Evolutionary conservation across 345 rosid genomes (phyloP).

Genomic region (Capsella bursapastoris): DNA sequence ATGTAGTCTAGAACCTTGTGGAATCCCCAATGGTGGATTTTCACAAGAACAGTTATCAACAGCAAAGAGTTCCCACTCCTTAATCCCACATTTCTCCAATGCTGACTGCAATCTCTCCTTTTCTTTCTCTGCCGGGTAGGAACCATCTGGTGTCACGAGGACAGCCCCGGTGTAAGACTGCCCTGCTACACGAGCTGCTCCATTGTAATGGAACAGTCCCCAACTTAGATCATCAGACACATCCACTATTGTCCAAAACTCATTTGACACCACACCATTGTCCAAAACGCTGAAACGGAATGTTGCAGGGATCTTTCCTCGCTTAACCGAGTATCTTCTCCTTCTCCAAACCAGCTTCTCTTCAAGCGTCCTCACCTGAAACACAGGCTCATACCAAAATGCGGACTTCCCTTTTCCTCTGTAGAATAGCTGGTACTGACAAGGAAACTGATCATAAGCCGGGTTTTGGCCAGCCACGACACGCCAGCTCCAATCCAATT

Average conservation of each 20-base stretch:
- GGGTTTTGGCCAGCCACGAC: constrained; percentile 96
- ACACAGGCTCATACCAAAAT: constrained; percentile 94
- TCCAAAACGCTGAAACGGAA: constrained; percentile 86
- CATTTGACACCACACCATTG: constrained; percentile 91
- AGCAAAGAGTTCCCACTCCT: constrained; percentile 84
- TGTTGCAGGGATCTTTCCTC: constrained; percentile 70
- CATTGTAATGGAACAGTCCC: constrained; percentile 87
- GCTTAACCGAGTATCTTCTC: constrained; percentile 79
- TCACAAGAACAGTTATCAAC: constrained; percentile 81
- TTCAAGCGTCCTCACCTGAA: constrained; percentile 81
- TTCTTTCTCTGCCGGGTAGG: constrained; percentile 61
- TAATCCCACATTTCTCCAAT: constrained; percentile 76
- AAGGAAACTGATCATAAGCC: constrained; percentile 94
- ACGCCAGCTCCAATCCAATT: constrained; percentile 90
- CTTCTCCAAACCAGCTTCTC: constrained; percentile 84
- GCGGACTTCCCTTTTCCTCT: constrained; percentile 90
- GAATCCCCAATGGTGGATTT: constrained; percentile 79
- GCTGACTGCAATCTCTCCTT: constrained; percentile 52
- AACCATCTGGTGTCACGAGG: constrained; percentile 82
- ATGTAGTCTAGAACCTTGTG: constrained; percentile 77
- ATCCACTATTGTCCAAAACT: constrained; percentile 86
- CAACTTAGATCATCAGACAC: constrained; percentile 85
- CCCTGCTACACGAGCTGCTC: constrained; percentile 94
- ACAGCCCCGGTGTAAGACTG: constrained; percentile 95
- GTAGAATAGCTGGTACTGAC: constrained; percentile 91